Base-by-base conservation (phyloP, 331 rosid genomes). In the Pyracantha coccinea region DNA sequence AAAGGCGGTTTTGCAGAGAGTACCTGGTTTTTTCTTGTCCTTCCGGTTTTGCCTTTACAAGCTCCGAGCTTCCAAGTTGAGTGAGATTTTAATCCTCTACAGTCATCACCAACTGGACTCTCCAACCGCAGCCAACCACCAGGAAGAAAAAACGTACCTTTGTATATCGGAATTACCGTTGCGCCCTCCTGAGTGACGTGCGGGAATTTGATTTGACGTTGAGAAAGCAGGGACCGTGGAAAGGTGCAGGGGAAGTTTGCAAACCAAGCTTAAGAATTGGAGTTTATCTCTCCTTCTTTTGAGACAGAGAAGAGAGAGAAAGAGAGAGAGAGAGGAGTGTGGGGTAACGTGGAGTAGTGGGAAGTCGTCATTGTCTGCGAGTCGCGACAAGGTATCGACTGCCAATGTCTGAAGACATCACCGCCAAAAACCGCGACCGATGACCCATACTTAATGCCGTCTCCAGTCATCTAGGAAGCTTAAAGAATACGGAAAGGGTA, bases 311-410 rank as follows among this genome's bases (percentile, higher is more conserved):
- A 11, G 62, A 44, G 13, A 52, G 59, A 57, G 55, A n/a, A 68
- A 20, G 74, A 57, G 21, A n/a, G 62, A 52, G 60, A 33, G 3
- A 35, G 38, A 35, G 44, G 4, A 10, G 77, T 83, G 75, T 69
- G 4, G 55, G 89, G 45, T 38, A 38, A 38, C 45, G 45, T 79
- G 69, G 75, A 68, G 78, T 69, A 77, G 84, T 75, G 88, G 83
- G 84, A 77, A 80, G 75, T 76, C 77, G 81, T 80, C 86, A 76
- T 20, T 73, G 83, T 79, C 86, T 62, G 47, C 71, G 47, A 50
- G 78, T 71, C n/a, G 75, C 81, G 90, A 85, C 90, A 88, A 73
- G 66, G 64, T 31, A 79, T 54, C 79, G 32, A 71, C 53, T 66
- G 79, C 84, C 86, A 17, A 38, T 17, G 68, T 58, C 73, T 50